phyloP scores from a whole-genome alignment of 2,329 filamentous ascomycete genomes.

The Phymatotrichopsis omnivora region DNA sequence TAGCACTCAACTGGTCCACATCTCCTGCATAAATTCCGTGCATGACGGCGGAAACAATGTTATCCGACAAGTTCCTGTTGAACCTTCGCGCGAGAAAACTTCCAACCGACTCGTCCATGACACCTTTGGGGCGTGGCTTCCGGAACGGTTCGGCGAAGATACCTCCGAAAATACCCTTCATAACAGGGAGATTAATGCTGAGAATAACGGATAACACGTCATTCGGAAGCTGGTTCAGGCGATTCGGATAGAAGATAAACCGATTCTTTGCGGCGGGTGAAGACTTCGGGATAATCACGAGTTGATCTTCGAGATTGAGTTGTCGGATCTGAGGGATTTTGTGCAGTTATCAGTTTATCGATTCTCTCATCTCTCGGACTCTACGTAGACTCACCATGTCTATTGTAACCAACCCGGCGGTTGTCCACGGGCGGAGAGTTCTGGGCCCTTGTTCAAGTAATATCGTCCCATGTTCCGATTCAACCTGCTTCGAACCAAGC shows the following conservation, averaged over 20 bases:
- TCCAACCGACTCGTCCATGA: slow-evolving; percentile 61
- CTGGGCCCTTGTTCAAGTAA: slow-evolving; percentile 78
- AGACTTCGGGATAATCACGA: slow-evolving; percentile 45
- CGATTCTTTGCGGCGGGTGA: slow-evolving; percentile 51
- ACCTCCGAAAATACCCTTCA: slow-evolving; percentile 40
- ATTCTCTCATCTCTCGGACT: too few species aligned
- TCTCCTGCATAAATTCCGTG: slow-evolving; percentile 94
- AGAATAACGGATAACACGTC: slow-evolving; percentile 32
- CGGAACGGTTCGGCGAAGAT: slow-evolving; percentile 34
- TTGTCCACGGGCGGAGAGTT: slow-evolving; percentile 51
- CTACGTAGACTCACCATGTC: slow-evolving; percentile 57
- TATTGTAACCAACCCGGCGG: slow-evolving; percentile 56
- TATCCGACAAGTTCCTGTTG: slow-evolving; percentile 51
- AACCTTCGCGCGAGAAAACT: slow-evolving; percentile 51
- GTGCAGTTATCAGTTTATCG: slow-evolving; percentile 20
- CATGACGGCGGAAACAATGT: slow-evolving; percentile 61
- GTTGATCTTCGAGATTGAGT: slow-evolving; percentile 46
- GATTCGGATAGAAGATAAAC: slow-evolving; percentile 83
- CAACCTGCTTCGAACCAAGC: slow-evolving; percentile 58
- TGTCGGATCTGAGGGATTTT: slow-evolving; percentile 43
- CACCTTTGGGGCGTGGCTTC: slow-evolving; percentile 32
- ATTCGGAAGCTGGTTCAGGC: slow-evolving; percentile 55
- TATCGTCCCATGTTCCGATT: slow-evolving; percentile 46
- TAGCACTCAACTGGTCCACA: slow-evolving; percentile 66
- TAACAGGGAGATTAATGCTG: slow-evolving; percentile 46